These are phyloP conservation scores for Colletotrichum sublineola DNA, from an alignment of 2,329 filamentous ascomycete species.

Conservation along the genomic window DNA sequence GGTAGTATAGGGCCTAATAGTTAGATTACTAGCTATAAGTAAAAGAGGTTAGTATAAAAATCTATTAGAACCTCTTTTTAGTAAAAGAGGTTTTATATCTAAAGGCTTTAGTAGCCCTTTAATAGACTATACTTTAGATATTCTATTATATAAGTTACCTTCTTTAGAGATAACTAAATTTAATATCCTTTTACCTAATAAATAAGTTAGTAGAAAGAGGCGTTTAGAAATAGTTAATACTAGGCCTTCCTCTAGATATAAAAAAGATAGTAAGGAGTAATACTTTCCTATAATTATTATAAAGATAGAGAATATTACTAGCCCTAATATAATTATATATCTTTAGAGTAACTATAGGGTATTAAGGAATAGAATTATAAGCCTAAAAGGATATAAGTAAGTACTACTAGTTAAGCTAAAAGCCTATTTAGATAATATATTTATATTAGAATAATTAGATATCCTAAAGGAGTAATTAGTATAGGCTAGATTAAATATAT, in stretches of 20 bases:
- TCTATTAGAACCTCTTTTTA: neutral
- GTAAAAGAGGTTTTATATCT: neutral
- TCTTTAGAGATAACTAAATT: neutral
- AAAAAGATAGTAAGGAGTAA: neutral
- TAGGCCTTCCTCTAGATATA: neutral
- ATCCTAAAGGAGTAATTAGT: neutral
- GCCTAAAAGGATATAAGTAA: neutral
- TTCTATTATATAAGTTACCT: neutral
- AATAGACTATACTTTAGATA: neutral
- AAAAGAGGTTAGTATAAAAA: neutral
- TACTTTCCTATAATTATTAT: neutral
- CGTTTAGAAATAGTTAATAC: neutral
- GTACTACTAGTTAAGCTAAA: neutral
- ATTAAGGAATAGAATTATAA: neutral
- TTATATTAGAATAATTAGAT: neutral
- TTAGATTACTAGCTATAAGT: neutral
- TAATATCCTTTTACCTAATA: neutral
- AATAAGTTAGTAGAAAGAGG: neutral
- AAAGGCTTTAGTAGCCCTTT: neutral
- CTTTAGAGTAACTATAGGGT: slow-evolving; percentile 3
- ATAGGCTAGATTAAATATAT: neutral
- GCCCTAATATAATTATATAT: neutral
- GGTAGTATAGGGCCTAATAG: neutral
- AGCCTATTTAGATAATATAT: neutral
- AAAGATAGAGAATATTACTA: slow-evolving; percentile 6